Evolutionary conservation across 192 early-diverging fungal genomes (phyloP).

Genomic region (Coemansia sp.): DNA sequence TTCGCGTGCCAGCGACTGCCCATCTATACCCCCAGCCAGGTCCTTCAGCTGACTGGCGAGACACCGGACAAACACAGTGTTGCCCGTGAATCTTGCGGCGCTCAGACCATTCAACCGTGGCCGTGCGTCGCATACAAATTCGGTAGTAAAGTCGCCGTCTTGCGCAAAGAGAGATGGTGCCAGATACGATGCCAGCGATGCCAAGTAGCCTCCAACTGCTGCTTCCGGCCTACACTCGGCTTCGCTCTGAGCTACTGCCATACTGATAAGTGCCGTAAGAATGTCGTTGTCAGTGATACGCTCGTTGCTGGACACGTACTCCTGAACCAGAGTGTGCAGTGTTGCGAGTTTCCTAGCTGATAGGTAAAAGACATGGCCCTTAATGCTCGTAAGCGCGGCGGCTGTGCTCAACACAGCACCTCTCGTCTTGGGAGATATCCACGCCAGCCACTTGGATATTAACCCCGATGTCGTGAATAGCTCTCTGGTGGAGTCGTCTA

Average conservation of each 20-base stretch:
- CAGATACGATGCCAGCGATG: slow-evolving; percentile 1
- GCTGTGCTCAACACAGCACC: not conserved
- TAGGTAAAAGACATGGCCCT: slow-evolving; percentile 17
- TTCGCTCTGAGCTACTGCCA: slow-evolving; percentile 4
- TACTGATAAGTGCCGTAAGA: slow-evolving; percentile 13
- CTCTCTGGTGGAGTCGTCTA: not conserved
- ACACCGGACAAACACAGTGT: not conserved
- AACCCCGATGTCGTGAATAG: not conserved
- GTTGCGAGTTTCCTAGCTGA: not conserved
- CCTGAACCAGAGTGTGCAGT: not conserved
- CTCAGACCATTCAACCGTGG: slow-evolving; percentile 8
- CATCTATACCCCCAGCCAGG: not conserved
- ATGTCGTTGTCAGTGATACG: slow-evolving; percentile 28
- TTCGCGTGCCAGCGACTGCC: not conserved
- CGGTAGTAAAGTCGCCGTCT: not conserved
- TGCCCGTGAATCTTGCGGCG: not conserved
- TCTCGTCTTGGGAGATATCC: slow-evolving; percentile 14
- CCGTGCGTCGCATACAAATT: slow-evolving; percentile 10
- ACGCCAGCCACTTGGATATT: slow-evolving; percentile 5
- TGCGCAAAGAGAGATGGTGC: not conserved
- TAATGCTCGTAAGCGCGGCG: not conserved
- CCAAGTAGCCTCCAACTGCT: not conserved
- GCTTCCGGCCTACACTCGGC: not conserved
- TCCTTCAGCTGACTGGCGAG: not conserved
- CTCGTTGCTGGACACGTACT: not conserved